phyloP scores from a whole-genome alignment of 2,329 filamentous ascomycete genomes.

The Diaporthe amygdali region DNA sequence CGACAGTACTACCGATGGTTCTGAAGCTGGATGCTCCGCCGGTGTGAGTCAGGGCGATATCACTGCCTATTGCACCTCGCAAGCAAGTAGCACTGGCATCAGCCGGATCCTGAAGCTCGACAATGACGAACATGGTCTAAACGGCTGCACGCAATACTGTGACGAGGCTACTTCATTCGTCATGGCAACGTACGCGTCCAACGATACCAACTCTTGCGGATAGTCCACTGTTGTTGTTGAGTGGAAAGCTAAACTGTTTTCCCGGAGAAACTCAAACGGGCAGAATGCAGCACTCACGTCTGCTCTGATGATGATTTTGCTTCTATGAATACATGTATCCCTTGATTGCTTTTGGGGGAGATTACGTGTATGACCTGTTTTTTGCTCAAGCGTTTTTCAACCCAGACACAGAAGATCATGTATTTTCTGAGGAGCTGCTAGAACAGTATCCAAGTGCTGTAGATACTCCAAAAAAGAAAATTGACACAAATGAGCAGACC shows the following conservation, averaged over 20 bases:
- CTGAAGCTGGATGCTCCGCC: slow-evolving; percentile 4
- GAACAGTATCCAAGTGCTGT: neutral
- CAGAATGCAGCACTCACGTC: neutral
- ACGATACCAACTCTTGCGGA: slow-evolving; percentile 22
- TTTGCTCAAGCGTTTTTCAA: neutral
- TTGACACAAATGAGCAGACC: neutral
- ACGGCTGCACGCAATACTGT: slow-evolving; percentile 25
- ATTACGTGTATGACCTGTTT: neutral
- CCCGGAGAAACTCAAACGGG: neutral
- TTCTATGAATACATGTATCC: neutral
- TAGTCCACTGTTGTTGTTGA: neutral
- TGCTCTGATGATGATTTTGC: neutral
- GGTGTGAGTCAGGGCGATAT: slow-evolving; percentile 2
- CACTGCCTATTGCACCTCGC: slow-evolving; percentile 2
- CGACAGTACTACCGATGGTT: neutral
- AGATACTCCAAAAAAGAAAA: neutral
- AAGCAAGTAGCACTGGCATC: slow-evolving; percentile 3
- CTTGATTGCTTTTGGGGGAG: neutral
- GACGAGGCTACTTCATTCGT: slow-evolving; percentile 12
- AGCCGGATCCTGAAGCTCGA: slow-evolving; percentile 26
- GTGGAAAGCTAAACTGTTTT: neutral
- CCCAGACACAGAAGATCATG: neutral
- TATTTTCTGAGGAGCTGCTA: neutral
- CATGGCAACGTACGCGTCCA: slow-evolving; percentile 16
- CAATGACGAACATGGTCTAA: slow-evolving; percentile 20